A percentile compares a stretch with the other conserved stretches of the same genome.
phyloP scores from a whole-genome alignment of 306 rosid species.

The Cucumis hystrix region DNA sequence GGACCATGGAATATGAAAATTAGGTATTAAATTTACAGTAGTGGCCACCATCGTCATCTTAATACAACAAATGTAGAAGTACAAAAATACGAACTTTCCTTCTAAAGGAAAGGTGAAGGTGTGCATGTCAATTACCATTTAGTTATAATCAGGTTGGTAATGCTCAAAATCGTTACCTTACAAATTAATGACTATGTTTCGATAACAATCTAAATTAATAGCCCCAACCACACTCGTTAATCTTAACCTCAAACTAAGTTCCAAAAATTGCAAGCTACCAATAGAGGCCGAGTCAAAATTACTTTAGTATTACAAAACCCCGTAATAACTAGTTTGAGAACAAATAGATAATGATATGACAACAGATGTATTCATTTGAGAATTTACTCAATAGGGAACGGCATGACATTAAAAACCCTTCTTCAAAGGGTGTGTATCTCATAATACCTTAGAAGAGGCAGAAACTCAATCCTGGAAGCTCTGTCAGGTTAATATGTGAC shows the following conservation, averaged over 20 bases:
- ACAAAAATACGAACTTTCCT: no score
- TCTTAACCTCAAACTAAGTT: background rate
- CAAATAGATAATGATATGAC: background rate
- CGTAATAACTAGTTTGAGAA: background rate
- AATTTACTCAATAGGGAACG: background rate
- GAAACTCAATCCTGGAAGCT: background rate
- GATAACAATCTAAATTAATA: background rate
- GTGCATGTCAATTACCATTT: background rate
- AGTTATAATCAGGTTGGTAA: background rate
- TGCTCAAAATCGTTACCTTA: background rate
- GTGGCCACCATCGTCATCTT: background rate
- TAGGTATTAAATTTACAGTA: background rate
- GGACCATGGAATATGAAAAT: background rate
- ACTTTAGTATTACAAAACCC: background rate
- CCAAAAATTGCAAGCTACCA: background rate
- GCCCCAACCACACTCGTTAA: background rate
- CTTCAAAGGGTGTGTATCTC: background rate
- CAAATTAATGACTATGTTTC: background rate
- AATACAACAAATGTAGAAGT: no score
- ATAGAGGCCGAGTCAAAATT: background rate
- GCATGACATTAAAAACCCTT: background rate
- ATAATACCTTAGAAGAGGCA: constrained; percentile 2
- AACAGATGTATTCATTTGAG: background rate
- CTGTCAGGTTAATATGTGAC: background rate
- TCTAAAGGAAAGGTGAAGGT: no score